Conservation (phyloP, 352 stramenopile species). For the Globisporangium emineosum region DNA sequence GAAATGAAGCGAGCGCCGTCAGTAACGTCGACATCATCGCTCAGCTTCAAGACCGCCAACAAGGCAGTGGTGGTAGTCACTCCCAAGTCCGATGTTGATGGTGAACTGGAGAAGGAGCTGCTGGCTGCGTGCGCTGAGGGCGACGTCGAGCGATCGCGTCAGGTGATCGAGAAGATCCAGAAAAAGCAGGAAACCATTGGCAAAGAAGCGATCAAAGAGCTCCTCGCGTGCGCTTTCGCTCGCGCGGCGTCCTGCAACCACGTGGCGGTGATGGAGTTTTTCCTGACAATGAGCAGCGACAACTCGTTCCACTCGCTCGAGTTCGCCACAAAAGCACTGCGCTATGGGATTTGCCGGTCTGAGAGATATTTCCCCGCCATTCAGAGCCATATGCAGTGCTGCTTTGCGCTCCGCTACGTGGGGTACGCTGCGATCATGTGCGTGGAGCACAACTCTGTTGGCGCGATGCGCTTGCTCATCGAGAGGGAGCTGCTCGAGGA, state of each 20-base stretch:
- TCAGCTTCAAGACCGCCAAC: not conserved
- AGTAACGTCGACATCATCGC: not conserved
- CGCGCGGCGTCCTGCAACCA: constrained; percentile 16
- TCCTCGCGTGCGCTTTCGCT: constrained; percentile 22
- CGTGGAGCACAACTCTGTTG: constrained; percentile 39
- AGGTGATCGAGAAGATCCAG: constrained; percentile 8
- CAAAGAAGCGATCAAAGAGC: constrained; percentile 16
- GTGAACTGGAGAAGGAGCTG: constrained; percentile 11
- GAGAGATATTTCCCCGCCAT: constrained; percentile 31
- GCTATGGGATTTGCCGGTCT: constrained; percentile 32
- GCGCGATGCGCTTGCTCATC: constrained; percentile 31
- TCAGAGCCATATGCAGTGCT: constrained; percentile 24
- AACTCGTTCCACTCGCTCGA: constrained; percentile 2
- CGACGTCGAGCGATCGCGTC: constrained; percentile 10
- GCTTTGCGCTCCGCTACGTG: constrained; percentile 37
- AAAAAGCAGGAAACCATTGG: not conserved
- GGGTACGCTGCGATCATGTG: constrained; percentile 37
- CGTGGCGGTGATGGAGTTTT: constrained; percentile 11
- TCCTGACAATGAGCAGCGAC: constrained; percentile 4
- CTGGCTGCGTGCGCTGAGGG: constrained; percentile 5
- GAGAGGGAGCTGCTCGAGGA: constrained; percentile 30
- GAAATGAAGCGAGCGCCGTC: constrained; percentile 1
- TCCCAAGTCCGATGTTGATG: not conserved
- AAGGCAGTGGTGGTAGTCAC: not conserved
- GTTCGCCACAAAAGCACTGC: constrained; percentile 9